Evolutionary conservation across 2,329 filamentous ascomycete genomes (phyloP).

Genomic region (Aspergillus caelatus): DNA sequence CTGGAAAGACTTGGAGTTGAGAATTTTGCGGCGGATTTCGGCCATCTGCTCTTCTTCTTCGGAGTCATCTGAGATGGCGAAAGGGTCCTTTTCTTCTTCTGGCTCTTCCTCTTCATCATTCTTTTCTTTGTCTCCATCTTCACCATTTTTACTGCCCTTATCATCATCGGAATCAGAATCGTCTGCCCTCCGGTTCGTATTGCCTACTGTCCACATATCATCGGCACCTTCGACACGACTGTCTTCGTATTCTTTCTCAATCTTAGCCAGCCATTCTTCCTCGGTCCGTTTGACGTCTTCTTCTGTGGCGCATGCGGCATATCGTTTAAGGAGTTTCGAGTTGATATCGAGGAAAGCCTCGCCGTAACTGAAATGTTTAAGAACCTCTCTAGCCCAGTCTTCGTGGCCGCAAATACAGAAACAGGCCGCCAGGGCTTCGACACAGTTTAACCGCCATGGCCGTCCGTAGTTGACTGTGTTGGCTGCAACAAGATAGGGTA

Average conservation of each 20-base stretch:
- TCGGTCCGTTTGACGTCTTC: conserved; percentile 82
- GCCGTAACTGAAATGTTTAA: conserved; percentile 87
- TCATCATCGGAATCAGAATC: conserved; percentile 58
- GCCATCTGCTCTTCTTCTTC: conserved; percentile 92
- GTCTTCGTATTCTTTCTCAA: conserved; percentile 86
- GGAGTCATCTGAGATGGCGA: conserved; percentile 75
- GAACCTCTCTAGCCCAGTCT: conserved; percentile 85
- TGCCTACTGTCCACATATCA: conserved; percentile 89
- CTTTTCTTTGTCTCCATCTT: conserved; percentile 48
- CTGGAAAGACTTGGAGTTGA: conserved; percentile 86
- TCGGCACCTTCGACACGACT: conserved; percentile 66
- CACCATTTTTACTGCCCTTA: conserved; percentile 48
- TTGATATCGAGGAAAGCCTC: conserved; percentile 91
- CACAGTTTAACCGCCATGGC: conserved; percentile 93
- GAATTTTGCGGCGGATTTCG: conserved; percentile 83
- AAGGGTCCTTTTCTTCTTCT: conserved; percentile 64
- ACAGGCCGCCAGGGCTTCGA: conserved; percentile 88
- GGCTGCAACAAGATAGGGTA: conserved; percentile 94
- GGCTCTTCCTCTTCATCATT: conserved; percentile 48
- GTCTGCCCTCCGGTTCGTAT: conserved; percentile 70
- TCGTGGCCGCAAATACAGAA: conserved; percentile 90
- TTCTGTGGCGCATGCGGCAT: conserved; percentile 81
- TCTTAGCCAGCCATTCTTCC: conserved; percentile 82
- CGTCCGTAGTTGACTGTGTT: conserved; percentile 98
- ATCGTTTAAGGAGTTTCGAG: conserved; percentile 74